Conservation (phyloP, 108 stramenopile species). For the Epithemia pelagica region DNA sequence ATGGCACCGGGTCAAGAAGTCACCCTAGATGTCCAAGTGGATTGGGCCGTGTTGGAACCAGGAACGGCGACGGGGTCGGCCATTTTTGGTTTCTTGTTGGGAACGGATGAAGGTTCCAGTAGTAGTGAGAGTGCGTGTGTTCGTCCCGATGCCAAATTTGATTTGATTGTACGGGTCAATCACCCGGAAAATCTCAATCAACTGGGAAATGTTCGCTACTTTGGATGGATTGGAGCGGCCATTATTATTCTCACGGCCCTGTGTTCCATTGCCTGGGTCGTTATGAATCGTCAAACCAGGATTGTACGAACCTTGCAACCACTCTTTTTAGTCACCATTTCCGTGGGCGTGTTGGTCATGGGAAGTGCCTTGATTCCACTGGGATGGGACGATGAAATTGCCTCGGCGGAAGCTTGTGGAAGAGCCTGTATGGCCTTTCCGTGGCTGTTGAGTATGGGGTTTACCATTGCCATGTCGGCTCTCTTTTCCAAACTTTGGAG, state of each 20-base stretch:
- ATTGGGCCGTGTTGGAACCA: not conserved
- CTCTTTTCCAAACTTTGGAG: conserved; percentile 33
- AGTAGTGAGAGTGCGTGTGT: not conserved
- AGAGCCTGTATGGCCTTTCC: conserved; percentile 11
- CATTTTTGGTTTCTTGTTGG: not conserved
- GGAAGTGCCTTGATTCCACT: conserved; percentile 20
- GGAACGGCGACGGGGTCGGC: not conserved
- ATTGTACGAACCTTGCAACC: conserved; percentile 20
- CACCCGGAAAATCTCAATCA: conserved; percentile 11
- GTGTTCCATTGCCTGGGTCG: conserved; percentile 7
- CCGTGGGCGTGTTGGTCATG: conserved; percentile 33
- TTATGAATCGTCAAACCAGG: too few species aligned
- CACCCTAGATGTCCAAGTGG: not conserved
- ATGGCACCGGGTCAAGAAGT: not conserved
- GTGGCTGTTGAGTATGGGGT: conserved; percentile 27
- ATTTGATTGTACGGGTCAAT: conserved; percentile 9
- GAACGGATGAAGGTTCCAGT: not conserved
- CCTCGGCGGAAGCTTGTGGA: not conserved
- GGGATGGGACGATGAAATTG: conserved; percentile 10
- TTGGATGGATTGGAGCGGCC: conserved; percentile 6
- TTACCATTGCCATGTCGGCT: conserved; percentile 27
- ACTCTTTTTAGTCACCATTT: conserved; percentile 21
- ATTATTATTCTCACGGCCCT: conserved; percentile 12
- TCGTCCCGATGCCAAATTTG: not conserved
- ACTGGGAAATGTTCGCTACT: conserved; percentile 4